Percentiles rank a stretch among this genome's conserved stretches.
phyloP scores from a whole-genome alignment of 2,329 filamentous ascomycete genomes.

The Magnaporthiopsis rhizophila region DNA sequence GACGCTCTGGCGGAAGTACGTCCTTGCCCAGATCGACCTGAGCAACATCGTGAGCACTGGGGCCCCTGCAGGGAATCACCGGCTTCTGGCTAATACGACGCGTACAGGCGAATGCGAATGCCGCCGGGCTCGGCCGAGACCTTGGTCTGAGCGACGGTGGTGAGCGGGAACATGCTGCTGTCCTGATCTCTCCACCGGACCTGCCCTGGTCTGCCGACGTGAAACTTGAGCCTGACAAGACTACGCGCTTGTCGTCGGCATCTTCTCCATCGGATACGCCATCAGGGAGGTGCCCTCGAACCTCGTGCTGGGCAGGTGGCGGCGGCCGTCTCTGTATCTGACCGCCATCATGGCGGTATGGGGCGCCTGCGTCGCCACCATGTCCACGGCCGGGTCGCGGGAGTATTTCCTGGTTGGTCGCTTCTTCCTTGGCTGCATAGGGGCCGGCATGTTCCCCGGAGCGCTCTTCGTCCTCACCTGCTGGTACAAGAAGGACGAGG shows the following conservation, averaged over 20 bases:
- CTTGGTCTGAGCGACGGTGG: background rate
- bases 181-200: background rate
- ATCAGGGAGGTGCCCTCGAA: background rate
- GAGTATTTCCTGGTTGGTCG: conserved; percentile 39
- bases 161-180: background rate
- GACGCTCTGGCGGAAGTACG: conserved; percentile 29
- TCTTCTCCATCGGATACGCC: background rate
- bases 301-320: background rate
- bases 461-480: conserved; percentile 44
- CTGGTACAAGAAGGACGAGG: conserved; percentile 47
- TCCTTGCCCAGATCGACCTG: conserved; percentile 21
- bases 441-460: conserved; percentile 44
- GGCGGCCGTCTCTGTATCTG: background rate
- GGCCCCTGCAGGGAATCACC: background rate
- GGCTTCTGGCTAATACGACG: background rate
- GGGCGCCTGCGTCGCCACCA: conserved; percentile 34
- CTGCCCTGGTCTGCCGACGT: background rate
- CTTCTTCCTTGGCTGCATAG: conserved; percentile 40
- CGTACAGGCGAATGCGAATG: background rate
- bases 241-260: background rate
- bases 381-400: conserved; percentile 35
- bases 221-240: conserved; percentile 1
- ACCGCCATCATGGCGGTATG: conserved; percentile 4
- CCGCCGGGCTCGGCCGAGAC: background rate
- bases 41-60: conserved; percentile 15